A percentile compares a stretch with the other conserved stretches of the same genome.
Conservation (phyloP, 257 asterid species). For the Thymus mandschuricus region DNA sequence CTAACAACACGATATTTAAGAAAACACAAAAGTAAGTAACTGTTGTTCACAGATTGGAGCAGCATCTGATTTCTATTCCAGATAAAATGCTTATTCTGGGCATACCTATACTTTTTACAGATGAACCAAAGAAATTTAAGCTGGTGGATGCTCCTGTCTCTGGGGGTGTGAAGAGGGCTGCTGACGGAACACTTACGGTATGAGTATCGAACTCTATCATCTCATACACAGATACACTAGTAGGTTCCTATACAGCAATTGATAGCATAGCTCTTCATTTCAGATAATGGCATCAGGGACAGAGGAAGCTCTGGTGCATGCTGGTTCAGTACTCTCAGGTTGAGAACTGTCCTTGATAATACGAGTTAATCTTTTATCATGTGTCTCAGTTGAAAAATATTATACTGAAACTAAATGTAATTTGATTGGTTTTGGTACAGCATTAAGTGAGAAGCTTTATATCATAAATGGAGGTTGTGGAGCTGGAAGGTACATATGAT, state of each 20-base stretch:
- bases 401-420: conserved; percentile 25
- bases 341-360: conserved; percentile 28
- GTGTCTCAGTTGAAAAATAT: conserved; percentile 18
- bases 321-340: conserved; percentile 92
- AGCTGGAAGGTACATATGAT: conserved; percentile 79
- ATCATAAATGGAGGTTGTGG: conserved; percentile 94
- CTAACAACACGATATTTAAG: background rate
- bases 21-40: conserved; percentile 1
- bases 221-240: background rate
- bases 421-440: conserved; percentile 52
- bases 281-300: conserved; percentile 98
- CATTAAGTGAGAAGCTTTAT: conserved; percentile 92
- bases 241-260: conserved; percentile 32
- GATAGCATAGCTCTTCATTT: conserved; percentile 30
- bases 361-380: conserved; percentile 20
- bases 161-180: conserved; percentile 95
- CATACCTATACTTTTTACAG: conserved; percentile 44
- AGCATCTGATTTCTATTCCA: conserved; percentile 20
- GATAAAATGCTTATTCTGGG: conserved; percentile 11
- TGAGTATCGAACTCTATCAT: conserved; percentile 33
- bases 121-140: conserved; percentile 73
- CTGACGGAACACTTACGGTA: conserved; percentile 94
- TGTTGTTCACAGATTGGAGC: conserved; percentile 17
- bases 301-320: conserved; percentile 87
- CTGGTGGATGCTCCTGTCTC: conserved; percentile 99